Evolutionary conservation across 2,329 filamentous ascomycete genomes (phyloP).

Genomic region (Fusarium tuaranense): DNA sequence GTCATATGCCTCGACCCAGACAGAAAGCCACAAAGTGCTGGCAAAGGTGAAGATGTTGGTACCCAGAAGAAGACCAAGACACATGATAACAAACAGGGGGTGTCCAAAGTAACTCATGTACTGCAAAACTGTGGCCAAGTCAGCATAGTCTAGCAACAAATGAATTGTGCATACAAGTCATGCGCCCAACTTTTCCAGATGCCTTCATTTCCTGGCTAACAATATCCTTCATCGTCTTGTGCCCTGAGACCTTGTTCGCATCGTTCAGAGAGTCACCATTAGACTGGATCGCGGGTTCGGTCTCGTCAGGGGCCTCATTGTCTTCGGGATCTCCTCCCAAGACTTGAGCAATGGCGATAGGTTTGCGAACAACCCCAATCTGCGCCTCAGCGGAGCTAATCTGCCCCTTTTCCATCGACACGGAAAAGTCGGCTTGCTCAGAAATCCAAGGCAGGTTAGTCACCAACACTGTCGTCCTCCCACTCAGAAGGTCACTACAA

Average conservation of each 20-base stretch:
- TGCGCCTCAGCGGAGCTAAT: conserved; percentile 57
- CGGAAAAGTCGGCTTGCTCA: conserved; percentile 61
- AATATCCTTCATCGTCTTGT: conserved; percentile 55
- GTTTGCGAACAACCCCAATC: conserved; percentile 57
- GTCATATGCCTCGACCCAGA: conserved; percentile 66
- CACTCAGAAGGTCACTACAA: conserved; percentile 64
- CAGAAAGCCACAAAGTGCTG: conserved; percentile 61
- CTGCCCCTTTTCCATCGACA: conserved; percentile 60
- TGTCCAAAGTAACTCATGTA: conserved; percentile 66
- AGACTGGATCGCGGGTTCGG: conserved; percentile 45
- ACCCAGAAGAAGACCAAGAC: conserved; percentile 54
- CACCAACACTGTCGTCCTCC: conserved; percentile 67
- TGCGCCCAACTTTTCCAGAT: conserved; percentile 58
- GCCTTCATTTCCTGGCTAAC: conserved; percentile 61
- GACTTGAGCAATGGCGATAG: conserved; percentile 57
- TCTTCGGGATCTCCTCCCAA: conserved; percentile 52
- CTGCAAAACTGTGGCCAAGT: conserved; percentile 54
- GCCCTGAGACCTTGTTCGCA: conserved; percentile 48
- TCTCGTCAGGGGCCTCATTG: conserved; percentile 39
- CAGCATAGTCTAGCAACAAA: not conserved
- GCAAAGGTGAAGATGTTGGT: conserved; percentile 57
- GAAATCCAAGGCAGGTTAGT: conserved; percentile 67
- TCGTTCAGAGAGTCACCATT: conserved; percentile 47
- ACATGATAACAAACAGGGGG: conserved; percentile 55
- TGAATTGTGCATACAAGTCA: conserved; percentile 53